A percentile compares a stretch with the other conserved stretches of the same genome.
These are phyloP conservation scores for Pseudocercospora vitis DNA, from an alignment of 2,329 filamentous ascomycete species.

Conservation along the genomic window DNA sequence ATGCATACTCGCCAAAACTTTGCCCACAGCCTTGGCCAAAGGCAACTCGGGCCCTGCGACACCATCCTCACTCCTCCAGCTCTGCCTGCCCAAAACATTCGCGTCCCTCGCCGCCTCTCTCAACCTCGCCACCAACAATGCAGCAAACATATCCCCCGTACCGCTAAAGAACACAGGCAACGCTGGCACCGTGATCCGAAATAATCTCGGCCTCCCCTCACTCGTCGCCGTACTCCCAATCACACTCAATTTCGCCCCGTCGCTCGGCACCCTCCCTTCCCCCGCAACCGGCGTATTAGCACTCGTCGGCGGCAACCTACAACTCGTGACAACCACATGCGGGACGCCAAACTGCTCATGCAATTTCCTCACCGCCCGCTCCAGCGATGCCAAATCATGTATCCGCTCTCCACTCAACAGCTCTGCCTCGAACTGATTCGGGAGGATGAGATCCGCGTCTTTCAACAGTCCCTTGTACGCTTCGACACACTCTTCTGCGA, in stretches of 20 bases:
- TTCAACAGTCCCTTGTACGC: constrained; percentile 79
- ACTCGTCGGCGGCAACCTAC: constrained; percentile 62
- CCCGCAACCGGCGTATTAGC: constrained; percentile 46
- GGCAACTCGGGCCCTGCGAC: constrained; percentile 71
- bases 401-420: constrained; percentile 84
- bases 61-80: constrained; percentile 76
- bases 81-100: constrained; percentile 54
- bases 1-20: constrained; percentile 91
- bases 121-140: constrained; percentile 81
- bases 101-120: constrained; percentile 70
- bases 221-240: constrained; percentile 73
- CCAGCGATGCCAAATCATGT: constrained; percentile 69
- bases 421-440: constrained; percentile 98
- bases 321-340: constrained; percentile 80
- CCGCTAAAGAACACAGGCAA: constrained; percentile 94
- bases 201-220: constrained; percentile 70
- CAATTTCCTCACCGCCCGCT: constrained; percentile 63
- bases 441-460: constrained; percentile 86
- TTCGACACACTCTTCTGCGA: constrained; percentile 85
- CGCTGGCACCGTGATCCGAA: constrained; percentile 81
- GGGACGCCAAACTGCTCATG: constrained; percentile 65
- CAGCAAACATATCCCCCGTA: constrained; percentile 98
- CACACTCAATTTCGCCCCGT: constrained; percentile 49
- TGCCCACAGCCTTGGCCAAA: constrained; percentile 78
- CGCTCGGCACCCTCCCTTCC: constrained; percentile 1